Evolutionary conservation across 2,329 filamentous ascomycete genomes (phyloP), one percentile per base, ranked within the genome.

Genomic region (Talaromyces albobiverticillius): DNA sequence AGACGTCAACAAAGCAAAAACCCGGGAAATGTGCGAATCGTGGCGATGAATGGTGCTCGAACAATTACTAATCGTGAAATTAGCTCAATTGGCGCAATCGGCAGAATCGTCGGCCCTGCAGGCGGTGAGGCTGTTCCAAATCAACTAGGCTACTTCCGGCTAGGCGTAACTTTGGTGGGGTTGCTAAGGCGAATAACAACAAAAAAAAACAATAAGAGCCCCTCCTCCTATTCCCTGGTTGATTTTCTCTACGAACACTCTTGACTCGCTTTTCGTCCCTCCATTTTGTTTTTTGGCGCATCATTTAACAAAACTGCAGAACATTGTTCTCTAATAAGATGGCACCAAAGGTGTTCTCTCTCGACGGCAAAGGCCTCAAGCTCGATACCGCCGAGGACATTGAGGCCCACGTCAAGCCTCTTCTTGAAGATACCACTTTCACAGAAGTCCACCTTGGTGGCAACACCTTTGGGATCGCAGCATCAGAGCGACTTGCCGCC

Each of bases 281-380:
- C 8, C n/a, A 10, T 26, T 36, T 42, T 14, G 8, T 42, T 16
- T 8, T 29, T 29, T 9, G 9, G 25, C 5, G 25, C 25, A 34
- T 38, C 34, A 10, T 18, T 20, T 38, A 16, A 18, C 16, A 16
- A 3, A 38, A 16, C 16, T 6, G 9, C 13, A 38, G 4, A 34
- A 8, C 31, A 38, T 20, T 9, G 20, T 16, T 13, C 34, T 22
- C 18, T 31, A 2, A 32, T 9, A 43, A 25, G 11, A 52, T 52
- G 50, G 50, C 75, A 64, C 71, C 76, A 58, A 82, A 81, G 76
- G 60, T 74, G 67, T 97, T 96, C 77, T 92, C 91, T 63, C 85
- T 97, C 62, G 89, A 95, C 74, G 91, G 89, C 73, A 94, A 88
- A 78, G 88, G 88, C 67, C 83, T 97, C 65, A 96, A 96, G 80